A percentile compares a stretch with the other conserved stretches of the same genome.
phyloP scores from a whole-genome alignment of 805 yeast genomes.

The Metschnikowia bowlesiae region DNA sequence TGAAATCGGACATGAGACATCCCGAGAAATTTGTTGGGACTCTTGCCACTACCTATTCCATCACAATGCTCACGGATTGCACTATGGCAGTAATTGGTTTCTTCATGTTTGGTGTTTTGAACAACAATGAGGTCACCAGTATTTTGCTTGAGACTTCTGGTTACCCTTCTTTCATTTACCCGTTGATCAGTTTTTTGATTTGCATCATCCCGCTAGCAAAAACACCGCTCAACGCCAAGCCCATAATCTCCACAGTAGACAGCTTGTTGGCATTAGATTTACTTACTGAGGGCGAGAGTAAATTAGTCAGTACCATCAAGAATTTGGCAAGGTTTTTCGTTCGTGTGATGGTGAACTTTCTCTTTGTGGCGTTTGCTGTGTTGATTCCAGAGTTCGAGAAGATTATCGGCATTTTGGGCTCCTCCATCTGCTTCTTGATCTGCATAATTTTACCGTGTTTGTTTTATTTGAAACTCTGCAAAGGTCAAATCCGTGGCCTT shows the following conservation, averaged over 20 bases:
- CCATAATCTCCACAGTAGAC: constrained; percentile 71
- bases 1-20: constrained; percentile 67
- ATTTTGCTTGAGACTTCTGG: constrained; percentile 43
- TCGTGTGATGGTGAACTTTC: constrained; percentile 45
- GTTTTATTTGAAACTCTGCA: constrained; percentile 48
- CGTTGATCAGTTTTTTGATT: constrained; percentile 59
- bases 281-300: constrained; percentile 8
- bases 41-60: constrained; percentile 53
- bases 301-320: constrained; percentile 3
- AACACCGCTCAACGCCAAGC: constrained; percentile 78
- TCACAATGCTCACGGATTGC: constrained; percentile 56
- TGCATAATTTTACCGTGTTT: constrained; percentile 75
- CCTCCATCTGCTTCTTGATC: constrained; percentile 72
- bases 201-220: constrained; percentile 83
- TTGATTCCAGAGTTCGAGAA: constrained; percentile 75
- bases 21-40: constrained; percentile 54
- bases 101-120: constrained; percentile 49
- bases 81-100: constrained; percentile 65
- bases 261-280: constrained; percentile 37
- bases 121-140: constrained; percentile 51
- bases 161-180: constrained; percentile 46
- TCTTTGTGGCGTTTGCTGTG: constrained; percentile 57
- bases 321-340: constrained; percentile 17
- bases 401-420: constrained; percentile 76
- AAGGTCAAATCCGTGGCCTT: constrained; percentile 9